A percentile compares a stretch with the other conserved stretches of the same genome.
Conservation (phyloP, 2,329 filamentous ascomycete genomes). For the Cordyceps pruinosa region DNA sequence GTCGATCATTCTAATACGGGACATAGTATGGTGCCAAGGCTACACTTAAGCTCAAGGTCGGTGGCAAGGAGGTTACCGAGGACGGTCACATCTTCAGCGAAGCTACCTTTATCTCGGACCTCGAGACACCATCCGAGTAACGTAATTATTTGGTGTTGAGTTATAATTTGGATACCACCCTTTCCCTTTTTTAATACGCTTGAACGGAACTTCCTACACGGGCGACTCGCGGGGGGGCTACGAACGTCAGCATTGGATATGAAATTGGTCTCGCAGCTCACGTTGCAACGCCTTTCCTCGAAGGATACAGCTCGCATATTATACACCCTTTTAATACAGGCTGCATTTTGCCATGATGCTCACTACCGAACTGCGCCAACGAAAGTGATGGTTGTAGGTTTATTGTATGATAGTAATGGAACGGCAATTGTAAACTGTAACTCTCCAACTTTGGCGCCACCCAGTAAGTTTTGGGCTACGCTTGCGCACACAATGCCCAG, state of each 20-base stretch:
- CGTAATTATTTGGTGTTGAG: slow-evolving; percentile 1
- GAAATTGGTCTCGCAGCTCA: slow-evolving; percentile 18
- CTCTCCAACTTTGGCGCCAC: neutral
- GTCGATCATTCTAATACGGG: slow-evolving; percentile 18
- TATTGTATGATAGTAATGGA: neutral
- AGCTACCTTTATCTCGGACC: slow-evolving; percentile 82
- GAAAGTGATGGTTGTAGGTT: neutral
- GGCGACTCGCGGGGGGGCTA: slow-evolving; percentile 12
- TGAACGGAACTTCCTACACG: slow-evolving; percentile 10
- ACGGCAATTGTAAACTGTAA: neutral
- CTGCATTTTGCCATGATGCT: neutral
- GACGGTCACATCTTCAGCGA: slow-evolving; percentile 76
- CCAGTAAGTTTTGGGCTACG: no score
- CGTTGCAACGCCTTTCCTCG: slow-evolving; percentile 15
- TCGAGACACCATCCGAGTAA: slow-evolving; percentile 29
- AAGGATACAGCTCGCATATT: slow-evolving; percentile 6
- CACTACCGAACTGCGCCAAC: neutral
- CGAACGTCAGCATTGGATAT: slow-evolving; percentile 20
- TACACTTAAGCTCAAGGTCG: slow-evolving; percentile 76
- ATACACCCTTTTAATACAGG: slow-evolving; percentile 14
- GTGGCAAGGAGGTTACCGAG: slow-evolving; percentile 70
- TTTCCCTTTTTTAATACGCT: slow-evolving; percentile 2
- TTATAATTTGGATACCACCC: neutral
- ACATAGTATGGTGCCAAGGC: slow-evolving; percentile 63
- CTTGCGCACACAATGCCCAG: no score